Base-by-base conservation (phyloP, 495 filamentous ascomycete genomes). In the Ramalina intermedia region DNA sequence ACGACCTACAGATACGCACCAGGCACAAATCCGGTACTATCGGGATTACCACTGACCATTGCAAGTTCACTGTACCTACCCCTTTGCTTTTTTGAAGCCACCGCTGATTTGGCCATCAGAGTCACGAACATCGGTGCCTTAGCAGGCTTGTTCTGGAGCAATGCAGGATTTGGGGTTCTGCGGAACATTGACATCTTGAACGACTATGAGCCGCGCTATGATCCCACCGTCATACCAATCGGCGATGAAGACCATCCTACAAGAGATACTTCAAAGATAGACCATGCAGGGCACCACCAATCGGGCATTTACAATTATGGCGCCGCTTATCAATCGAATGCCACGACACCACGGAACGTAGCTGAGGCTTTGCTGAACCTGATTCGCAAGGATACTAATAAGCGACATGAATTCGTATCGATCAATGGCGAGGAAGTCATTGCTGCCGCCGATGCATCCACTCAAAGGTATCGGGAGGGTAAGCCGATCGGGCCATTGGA, bases 211-310 rank as follows among this genome's bases (percentile, higher is more conserved):
- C 73, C 80, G 14, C 74, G 82, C 51, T 88, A 76, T 58, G 86
- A 91, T 56, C 89, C 90, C n/a, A 83, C 84, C 29, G 88, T 95
- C 20, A 82, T 84, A 38, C 87, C 85, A 6, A 59, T 82, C 43
- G 50, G 59, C n/a, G 45, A 53, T 33, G 50, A 59, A 27, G 55
- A 65, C 3, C 51, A 59, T 18, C 46, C 72, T 26, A 61, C 66
- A 12, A 63, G 49, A 7, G 43, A 46, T 16, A 55, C 57, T 0
- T 56, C 61, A 16, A 38, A 49, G 17, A 61, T n/a, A 17, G 35
- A 48, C 17, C 13, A 51, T 26, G 40, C 51, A 33, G 46, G 29
- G 33, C 21, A 36, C 42, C 46, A 40, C 54, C 49, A 54, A 26
- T 74, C 79, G 60, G 85, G 82, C 9, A 75, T 77, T 2, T 69